phyloP scores from a whole-genome alignment of 345 rosid genomes.

The Heritiera littoralis region DNA sequence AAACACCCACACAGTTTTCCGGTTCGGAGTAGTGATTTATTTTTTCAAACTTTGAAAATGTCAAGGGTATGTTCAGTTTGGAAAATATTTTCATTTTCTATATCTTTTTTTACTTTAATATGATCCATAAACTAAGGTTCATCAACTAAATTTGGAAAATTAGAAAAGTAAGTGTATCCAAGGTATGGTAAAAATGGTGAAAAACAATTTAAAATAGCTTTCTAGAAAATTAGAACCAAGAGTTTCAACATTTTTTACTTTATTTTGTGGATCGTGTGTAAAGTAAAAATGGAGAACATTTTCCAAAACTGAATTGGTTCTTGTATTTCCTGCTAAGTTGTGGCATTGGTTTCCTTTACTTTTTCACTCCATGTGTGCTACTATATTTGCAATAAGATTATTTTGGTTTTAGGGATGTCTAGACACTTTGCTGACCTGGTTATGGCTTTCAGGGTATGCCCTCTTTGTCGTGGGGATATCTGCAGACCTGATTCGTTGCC shows the following conservation, averaged over 20 bases:
- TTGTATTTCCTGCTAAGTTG: neutral
- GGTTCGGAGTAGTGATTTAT: neutral
- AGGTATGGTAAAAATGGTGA: neutral
- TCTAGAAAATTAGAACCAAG: neutral
- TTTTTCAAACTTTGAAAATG: neutral
- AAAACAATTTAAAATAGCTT: no score
- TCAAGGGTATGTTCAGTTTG: neutral
- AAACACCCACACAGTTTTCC: neutral
- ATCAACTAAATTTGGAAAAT: neutral
- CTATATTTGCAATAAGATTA: neutral
- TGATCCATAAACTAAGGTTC: neutral
- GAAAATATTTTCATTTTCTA: neutral
- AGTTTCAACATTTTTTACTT: neutral
- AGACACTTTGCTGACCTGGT: conserved; percentile 8
- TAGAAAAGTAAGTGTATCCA: neutral
- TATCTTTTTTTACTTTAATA: neutral
- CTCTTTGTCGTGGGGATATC: conserved; percentile 91
- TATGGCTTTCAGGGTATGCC: conserved; percentile 74
- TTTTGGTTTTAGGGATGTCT: neutral
- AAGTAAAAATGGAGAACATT: neutral
- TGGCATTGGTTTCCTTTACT: neutral
- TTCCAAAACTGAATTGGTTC: neutral
- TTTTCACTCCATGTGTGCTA: neutral
- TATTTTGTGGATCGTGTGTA: neutral
- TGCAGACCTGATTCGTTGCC: conserved; percentile 59